phyloP scores from a whole-genome alignment of 257 asterid genomes.

The Mitragyna speciosa region DNA sequence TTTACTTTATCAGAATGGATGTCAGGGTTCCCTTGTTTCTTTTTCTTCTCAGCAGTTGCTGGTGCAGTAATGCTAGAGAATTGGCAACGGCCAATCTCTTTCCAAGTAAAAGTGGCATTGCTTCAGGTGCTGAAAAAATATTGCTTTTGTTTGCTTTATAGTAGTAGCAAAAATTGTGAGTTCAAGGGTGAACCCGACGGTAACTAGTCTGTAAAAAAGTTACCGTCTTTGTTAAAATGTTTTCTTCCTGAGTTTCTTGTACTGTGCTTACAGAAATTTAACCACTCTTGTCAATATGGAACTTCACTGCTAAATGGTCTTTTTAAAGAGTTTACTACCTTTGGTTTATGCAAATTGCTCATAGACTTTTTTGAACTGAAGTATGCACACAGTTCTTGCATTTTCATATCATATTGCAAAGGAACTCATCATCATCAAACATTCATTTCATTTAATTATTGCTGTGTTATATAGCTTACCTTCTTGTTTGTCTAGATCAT shows the following conservation, averaged over 20 bases:
- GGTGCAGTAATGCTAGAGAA: conserved; percentile 67
- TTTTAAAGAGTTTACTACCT: background rate
- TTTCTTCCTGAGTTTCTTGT: background rate
- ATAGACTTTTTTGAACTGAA: background rate
- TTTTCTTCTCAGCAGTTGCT: conserved; percentile 41
- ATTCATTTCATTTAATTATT: background rate
- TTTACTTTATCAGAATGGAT: conserved; percentile 64
- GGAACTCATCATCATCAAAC: background rate
- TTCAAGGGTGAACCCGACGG: background rate
- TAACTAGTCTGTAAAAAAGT: background rate
- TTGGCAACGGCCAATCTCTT: conserved; percentile 31
- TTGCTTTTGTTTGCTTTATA: background rate
- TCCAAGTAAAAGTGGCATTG: conserved; percentile 19
- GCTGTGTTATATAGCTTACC: background rate
- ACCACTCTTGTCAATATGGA: background rate
- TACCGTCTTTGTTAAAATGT: background rate
- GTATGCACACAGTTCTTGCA: background rate
- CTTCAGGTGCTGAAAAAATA: conserved; percentile 34
- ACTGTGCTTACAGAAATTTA: background rate
- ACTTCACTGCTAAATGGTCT: background rate
- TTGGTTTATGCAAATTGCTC: background rate
- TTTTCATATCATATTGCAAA: background rate
- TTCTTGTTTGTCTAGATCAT: background rate
- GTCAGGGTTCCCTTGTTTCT: conserved; percentile 51
- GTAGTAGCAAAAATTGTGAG: background rate